Evolutionary conservation across 2,329 filamentous ascomycete species (phyloP).

Genomic region (Ceratocystiopsis sp.): DNA sequence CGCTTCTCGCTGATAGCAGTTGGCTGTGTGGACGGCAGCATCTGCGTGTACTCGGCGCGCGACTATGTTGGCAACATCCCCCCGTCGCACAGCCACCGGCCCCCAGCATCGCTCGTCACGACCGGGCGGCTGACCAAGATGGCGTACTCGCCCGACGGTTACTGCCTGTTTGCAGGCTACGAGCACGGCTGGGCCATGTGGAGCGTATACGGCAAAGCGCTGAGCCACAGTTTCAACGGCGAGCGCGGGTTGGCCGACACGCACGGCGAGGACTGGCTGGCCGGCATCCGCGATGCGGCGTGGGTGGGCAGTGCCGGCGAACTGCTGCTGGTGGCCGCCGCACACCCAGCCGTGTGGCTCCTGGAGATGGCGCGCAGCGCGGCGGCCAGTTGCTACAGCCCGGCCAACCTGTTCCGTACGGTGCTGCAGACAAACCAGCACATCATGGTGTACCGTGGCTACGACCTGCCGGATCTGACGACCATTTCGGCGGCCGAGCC

Average conservation of each 20-base stretch:
- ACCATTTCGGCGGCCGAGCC: slow-evolving; percentile 86
- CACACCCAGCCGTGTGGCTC: slow-evolving; percentile 66
- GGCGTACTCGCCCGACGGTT: slow-evolving; percentile 84
- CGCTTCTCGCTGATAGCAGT: slow-evolving; percentile 87
- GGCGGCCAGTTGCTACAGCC: slow-evolving; percentile 79
- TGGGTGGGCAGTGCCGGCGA: slow-evolving; percentile 86
- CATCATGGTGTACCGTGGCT: slow-evolving; percentile 83
- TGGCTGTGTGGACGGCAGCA: slow-evolving; percentile 60
- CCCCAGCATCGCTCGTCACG: slow-evolving; percentile 48
- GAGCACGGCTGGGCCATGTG: slow-evolving; percentile 87
- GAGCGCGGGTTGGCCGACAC: slow-evolving; percentile 44
- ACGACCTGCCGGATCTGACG: slow-evolving; percentile 78
- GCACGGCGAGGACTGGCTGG: slow-evolving; percentile 74
- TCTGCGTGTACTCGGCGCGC: slow-evolving; percentile 80
- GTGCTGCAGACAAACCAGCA: slow-evolving; percentile 77
- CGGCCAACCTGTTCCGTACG: slow-evolving; percentile 78
- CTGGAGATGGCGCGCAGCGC: slow-evolving; percentile 89
- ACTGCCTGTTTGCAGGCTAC: slow-evolving; percentile 88
- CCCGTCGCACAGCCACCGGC: slow-evolving; percentile 58
- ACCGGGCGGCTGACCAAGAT: slow-evolving; percentile 60
- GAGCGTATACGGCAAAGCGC: slow-evolving; percentile 91
- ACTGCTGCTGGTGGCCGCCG: slow-evolving; percentile 53
- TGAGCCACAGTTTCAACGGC: slow-evolving; percentile 65
- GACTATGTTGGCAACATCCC: slow-evolving; percentile 92
- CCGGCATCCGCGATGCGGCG: slow-evolving; percentile 55